A percentile compares a stretch with the other conserved stretches of the same genome.
These are phyloP conservation scores for Alloteropsis semialata DNA, from an alignment of 176 grass and related monocot genomes.

Conservation along the genomic window DNA sequence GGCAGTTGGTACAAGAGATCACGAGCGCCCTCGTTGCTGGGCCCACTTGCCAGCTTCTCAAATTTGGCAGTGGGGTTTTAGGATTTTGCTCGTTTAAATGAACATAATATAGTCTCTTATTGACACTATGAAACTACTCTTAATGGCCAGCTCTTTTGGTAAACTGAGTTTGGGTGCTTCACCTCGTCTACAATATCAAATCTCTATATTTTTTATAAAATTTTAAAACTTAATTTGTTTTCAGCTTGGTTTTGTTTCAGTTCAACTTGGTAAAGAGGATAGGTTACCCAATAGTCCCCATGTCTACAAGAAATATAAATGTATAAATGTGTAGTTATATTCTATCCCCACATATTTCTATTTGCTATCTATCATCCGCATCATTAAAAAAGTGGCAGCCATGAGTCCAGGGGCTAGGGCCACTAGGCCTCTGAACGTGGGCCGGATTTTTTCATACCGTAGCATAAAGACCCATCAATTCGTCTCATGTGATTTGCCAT, in stretches of 20 bases:
- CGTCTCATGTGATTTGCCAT: background rate
- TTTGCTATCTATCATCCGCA: too few species aligned
- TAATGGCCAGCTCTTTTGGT: too few species aligned
- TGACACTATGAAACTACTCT: background rate
- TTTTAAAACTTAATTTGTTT: background rate
- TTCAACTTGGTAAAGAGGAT: background rate
- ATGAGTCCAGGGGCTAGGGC: too few species aligned
- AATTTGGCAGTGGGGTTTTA: background rate
- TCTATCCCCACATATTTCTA: too few species aligned
- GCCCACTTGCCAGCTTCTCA: background rate
- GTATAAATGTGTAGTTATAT: too few species aligned
- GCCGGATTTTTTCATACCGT: too few species aligned
- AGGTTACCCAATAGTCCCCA: background rate
- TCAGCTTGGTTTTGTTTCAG: background rate
- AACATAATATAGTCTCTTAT: background rate
- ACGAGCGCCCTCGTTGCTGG: too few species aligned
- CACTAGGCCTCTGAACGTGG: too few species aligned
- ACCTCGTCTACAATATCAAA: background rate
- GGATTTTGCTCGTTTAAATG: background rate
- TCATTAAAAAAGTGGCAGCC: too few species aligned
- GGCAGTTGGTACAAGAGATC: background rate
- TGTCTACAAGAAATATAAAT: background rate
- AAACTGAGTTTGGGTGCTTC: background rate
- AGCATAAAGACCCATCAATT: background rate
- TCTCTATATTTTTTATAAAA: background rate